Evolutionary conservation across 257 asterid species (phyloP).

Genomic region (Parsonsia alboflavescens): DNA sequence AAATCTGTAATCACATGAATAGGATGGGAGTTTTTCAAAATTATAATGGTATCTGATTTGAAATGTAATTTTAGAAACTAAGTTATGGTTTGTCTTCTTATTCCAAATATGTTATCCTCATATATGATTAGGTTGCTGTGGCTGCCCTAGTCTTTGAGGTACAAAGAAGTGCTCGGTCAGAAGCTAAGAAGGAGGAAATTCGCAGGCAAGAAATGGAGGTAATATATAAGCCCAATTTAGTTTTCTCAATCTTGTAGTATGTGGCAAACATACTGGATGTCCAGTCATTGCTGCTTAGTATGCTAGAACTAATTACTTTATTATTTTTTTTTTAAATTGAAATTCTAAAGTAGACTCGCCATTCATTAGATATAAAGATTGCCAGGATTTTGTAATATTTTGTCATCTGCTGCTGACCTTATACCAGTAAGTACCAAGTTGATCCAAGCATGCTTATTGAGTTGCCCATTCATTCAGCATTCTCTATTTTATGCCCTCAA

Average conservation of each 20-base stretch:
- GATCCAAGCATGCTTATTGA: no score
- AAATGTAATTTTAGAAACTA: background rate
- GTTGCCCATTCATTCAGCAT: no score
- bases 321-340: background rate
- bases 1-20: background rate
- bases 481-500: no score
- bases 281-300: background rate
- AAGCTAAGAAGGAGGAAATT: slow-evolving; percentile 86
- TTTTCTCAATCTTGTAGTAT: background rate
- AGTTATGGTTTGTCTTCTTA: slow-evolving; percentile 9
- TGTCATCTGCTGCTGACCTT: no score
- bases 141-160: slow-evolving; percentile 78
- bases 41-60: background rate
- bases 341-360: no score
- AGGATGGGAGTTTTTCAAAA: background rate
- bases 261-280: background rate
- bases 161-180: slow-evolving; percentile 87
- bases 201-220: slow-evolving; percentile 61
- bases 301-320: background rate
- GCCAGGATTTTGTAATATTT: no score
- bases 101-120: slow-evolving; percentile 8
- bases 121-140: slow-evolving; percentile 65
- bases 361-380: no score
- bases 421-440: no score
- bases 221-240: background rate